Evolutionary conservation across 306 rosid species (phyloP), one percentile per base, ranked within the genome.

Genomic region (Rosa lucieae): DNA sequence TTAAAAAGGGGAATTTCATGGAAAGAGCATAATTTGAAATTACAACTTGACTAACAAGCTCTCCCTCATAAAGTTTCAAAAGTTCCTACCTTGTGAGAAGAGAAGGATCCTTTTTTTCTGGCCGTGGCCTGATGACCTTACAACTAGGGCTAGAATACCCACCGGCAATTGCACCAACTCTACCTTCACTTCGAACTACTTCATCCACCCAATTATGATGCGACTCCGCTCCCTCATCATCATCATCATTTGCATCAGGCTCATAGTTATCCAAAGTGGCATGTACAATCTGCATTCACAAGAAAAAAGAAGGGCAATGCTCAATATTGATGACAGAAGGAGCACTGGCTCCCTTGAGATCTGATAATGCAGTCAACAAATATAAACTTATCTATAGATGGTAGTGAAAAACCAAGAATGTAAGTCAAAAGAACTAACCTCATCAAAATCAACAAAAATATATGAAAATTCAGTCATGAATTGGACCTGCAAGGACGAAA

Each of bases 151-250:
- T 87, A 81, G 80, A 70, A 73, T 88, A 90, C 77, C 79, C 77
- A 75, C 92, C 84, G 46, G 74, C 78, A 61, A 82, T 79, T 43
- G 84, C 79, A 88, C 89, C 91, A 80, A 88, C 79, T 79, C 92
- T 84, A 49, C 93, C 88, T 82, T 93, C 98, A 76, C 86, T 82
- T n/a, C 99, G 85, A 59, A 91, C 86, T 55, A 96, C 97, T 88
- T 96, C 99, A 72, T 96, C 87, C 53, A 96, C 94, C 99, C 99
- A 96, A 88, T 93, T 96, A 84, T 91, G 99, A 84, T 88, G 93
- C 3, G 84, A 78, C 81, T 90, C 96, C 66, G 69, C 78, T 70
- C 89, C 80, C 76, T 72, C 82, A 66, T 73, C 88, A 77, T 81
- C 78, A 65, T 86, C 98, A 73, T 61, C 47, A 69, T 39, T 81